Evolutionary conservation across 2,329 filamentous ascomycete species (phyloP).

Genomic region (Aspergillus cejpii): DNA sequence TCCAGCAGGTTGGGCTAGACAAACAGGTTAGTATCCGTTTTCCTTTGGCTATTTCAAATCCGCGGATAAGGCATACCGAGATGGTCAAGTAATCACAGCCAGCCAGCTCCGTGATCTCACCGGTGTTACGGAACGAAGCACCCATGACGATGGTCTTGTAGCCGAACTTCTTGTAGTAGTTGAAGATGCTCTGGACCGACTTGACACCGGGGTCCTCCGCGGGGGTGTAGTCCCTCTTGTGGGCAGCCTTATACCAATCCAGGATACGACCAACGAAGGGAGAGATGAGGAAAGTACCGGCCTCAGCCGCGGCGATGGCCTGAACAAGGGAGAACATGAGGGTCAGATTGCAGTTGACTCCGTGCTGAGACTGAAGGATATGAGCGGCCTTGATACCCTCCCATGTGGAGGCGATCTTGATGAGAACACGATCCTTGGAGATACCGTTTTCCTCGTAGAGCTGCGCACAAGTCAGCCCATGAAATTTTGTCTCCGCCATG

Average conservation of each 20-base stretch:
- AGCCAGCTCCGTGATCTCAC: conserved; percentile 96
- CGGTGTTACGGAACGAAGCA: conserved; percentile 90
- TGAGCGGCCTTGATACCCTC: conserved; percentile 98
- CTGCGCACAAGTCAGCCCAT: conserved; percentile 49
- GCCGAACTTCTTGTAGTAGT: conserved; percentile 99
- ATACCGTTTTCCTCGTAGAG: conserved; percentile 92
- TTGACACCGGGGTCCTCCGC: conserved; percentile 93
- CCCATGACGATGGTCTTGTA: conserved; percentile 99
- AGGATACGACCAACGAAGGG: conserved; percentile 99
- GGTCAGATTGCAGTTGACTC: conserved; percentile 97
- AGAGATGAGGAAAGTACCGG: conserved; percentile 93
- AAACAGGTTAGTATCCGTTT: conserved; percentile 14
- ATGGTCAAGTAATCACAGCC: conserved; percentile 99
- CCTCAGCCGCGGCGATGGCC: conserved; percentile 93
- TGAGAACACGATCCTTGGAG: conserved; percentile 86
- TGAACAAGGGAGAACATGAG: conserved; percentile 96
- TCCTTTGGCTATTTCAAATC: too few species aligned
- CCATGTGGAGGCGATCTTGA: conserved; percentile 99
- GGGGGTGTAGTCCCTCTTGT: conserved; percentile 86
- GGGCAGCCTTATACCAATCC: conserved; percentile 97
- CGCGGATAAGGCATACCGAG: conserved; percentile 54
- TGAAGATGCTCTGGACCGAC: conserved; percentile 89
- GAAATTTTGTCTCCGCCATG: too few species aligned
- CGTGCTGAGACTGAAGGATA: conserved; percentile 91
- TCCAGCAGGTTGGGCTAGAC: conserved; percentile 80